These are phyloP conservation scores for Thelonectria olida DNA, from an alignment of 2,329 filamentous ascomycete species.

Conservation along the genomic window DNA sequence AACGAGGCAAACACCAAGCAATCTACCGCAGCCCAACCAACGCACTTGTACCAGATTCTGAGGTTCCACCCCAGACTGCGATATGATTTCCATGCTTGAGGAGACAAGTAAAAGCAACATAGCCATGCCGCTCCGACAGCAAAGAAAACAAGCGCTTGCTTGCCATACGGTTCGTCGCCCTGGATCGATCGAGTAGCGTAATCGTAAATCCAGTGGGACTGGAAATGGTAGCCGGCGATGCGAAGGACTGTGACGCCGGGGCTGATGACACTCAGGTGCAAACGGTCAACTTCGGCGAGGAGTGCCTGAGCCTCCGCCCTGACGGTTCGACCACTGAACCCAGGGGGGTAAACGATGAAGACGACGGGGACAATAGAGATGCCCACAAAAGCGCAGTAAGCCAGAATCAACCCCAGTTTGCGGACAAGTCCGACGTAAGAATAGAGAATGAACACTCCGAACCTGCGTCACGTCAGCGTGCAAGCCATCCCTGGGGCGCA, in stretches of 20 bases:
- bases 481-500: not conserved
- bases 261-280: not conserved
- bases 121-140: not conserved
- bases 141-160: not conserved
- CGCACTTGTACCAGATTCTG: not conserved
- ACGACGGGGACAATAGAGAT: not conserved
- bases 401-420: not conserved
- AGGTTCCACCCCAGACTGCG: not conserved
- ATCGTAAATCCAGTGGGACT: not conserved
- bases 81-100: not conserved
- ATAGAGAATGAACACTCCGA: not conserved
- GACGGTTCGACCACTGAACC: not conserved
- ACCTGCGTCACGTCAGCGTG: not conserved
- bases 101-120: not conserved
- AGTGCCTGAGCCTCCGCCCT: not conserved
- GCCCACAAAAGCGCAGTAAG: not conserved
- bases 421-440: not conserved
- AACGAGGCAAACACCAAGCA: not conserved
- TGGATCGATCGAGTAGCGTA: not conserved
- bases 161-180: not conserved
- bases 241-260: not conserved
- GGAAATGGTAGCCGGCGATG: not conserved
- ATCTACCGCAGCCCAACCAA: conserved; percentile 4
- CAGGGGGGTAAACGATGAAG: not conserved
- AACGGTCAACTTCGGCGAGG: not conserved